These are phyloP conservation scores for Russula ochroleuca DNA, from an alignment of 768 basidiomycete species.

Conservation along the genomic window DNA sequence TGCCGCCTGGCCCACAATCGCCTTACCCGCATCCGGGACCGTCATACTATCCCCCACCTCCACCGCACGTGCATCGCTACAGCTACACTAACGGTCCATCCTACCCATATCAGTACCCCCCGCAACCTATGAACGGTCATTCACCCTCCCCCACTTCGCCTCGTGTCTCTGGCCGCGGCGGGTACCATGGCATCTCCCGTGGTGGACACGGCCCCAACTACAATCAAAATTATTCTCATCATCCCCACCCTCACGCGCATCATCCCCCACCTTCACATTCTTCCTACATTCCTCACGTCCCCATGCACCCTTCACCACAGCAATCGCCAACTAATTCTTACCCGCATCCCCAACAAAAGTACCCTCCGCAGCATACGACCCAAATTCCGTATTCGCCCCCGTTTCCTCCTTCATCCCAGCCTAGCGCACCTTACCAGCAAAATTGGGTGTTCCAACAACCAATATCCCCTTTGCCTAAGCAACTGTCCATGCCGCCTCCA, in stretches of 20 bases:
- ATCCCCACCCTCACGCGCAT: slow-evolving; percentile 38
- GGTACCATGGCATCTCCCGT: slow-evolving; percentile 33
- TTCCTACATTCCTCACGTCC: slow-evolving; percentile 35
- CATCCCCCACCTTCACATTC: slow-evolving; percentile 38
- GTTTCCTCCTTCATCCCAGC: slow-evolving; percentile 29
- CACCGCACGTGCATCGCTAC: slow-evolving; percentile 32
- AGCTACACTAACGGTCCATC: slow-evolving; percentile 30
- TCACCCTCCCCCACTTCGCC: slow-evolving; percentile 38
- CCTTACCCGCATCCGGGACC: slow-evolving; percentile 37
- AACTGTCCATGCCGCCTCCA: slow-evolving; percentile 48
- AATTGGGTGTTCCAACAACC: slow-evolving; percentile 47
- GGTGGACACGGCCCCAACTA: slow-evolving; percentile 38
- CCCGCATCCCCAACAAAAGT: slow-evolving; percentile 36
- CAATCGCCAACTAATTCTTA: slow-evolving; percentile 33
- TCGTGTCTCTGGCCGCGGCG: slow-evolving; percentile 37
- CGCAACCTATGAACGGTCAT: slow-evolving; percentile 41
- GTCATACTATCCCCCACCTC: slow-evolving; percentile 32
- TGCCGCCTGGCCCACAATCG: slow-evolving; percentile 33
- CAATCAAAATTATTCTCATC: slow-evolving; percentile 38
- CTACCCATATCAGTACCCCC: slow-evolving; percentile 34
- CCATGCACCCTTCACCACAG: slow-evolving; percentile 29
- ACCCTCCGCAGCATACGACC: slow-evolving; percentile 29
- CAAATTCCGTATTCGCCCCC: slow-evolving; percentile 34
- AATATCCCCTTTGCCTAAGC: slow-evolving; percentile 60
- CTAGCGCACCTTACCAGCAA: slow-evolving; percentile 36